phyloP scores from a whole-genome alignment of 345 rosid genomes.

The Populus ilicifolia region DNA sequence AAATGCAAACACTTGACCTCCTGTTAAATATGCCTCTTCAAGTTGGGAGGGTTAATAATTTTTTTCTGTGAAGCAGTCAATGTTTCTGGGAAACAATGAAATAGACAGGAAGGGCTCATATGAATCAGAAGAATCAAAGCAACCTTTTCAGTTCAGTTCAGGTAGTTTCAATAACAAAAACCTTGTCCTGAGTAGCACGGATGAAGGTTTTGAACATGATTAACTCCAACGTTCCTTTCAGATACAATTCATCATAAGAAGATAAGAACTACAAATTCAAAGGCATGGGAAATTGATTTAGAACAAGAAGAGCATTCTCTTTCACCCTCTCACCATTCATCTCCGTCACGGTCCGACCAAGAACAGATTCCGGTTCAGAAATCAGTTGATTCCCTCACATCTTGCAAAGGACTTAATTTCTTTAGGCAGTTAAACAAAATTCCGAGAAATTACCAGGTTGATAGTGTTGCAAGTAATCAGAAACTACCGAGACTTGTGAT shows the following conservation, averaged over 20 bases:
- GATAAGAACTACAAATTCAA: conserved; percentile 30
- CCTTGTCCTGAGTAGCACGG: background rate
- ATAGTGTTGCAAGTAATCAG: conserved; percentile 19
- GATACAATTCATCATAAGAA: conserved; percentile 40
- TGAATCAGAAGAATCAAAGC: conserved; percentile 31
- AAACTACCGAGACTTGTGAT: conserved; percentile 21
- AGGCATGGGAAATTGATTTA: conserved; percentile 44
- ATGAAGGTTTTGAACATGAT: background rate
- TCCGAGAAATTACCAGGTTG: conserved; percentile 25
- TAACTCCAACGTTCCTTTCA: conserved; percentile 11
- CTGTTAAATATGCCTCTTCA: conserved; percentile 11
- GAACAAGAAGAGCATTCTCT: conserved; percentile 73
- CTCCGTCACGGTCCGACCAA: conserved; percentile 70
- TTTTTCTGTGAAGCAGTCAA: conserved; percentile 23
- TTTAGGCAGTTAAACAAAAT: conserved; percentile 37
- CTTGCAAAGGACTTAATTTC: conserved; percentile 34
- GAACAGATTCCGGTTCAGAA: conserved; percentile 43
- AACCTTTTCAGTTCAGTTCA: conserved; percentile 29
- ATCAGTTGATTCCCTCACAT: conserved; percentile 19
- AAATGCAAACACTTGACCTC: background rate
- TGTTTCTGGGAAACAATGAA: conserved; percentile 7
- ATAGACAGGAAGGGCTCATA: conserved; percentile 13
- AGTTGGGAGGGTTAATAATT: background rate
- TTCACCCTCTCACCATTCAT: conserved; percentile 60
- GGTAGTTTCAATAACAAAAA: conserved; percentile 26